Conservation (phyloP, 371 early-diverging fungal species). For the Lichtheimia hyalospora region DNA sequence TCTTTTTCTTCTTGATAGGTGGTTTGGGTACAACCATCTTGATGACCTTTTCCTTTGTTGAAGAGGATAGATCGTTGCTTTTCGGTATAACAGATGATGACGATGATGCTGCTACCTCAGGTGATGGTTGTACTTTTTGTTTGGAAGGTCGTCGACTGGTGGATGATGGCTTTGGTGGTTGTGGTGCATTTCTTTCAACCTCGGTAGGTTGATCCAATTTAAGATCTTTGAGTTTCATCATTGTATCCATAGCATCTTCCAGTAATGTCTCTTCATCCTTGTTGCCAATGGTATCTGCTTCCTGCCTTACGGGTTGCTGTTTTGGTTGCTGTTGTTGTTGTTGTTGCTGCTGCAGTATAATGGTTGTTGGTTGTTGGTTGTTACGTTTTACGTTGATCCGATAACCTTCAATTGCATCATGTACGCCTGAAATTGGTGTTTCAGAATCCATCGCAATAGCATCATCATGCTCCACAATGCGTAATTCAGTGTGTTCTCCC, state of each 20-base stretch:
- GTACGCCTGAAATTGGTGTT: constrained; percentile 9
- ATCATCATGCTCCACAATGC: constrained; percentile 17
- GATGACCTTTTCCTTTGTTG: constrained; percentile 1
- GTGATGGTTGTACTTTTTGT: background rate
- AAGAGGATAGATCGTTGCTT: background rate
- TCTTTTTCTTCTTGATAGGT: constrained; percentile 32
- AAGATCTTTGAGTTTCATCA: constrained; percentile 50
- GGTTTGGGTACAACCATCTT: constrained; percentile 5
- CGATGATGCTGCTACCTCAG: background rate
- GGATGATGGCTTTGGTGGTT: background rate
- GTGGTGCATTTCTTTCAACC: constrained; percentile 1
- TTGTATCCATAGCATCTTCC: constrained; percentile 47
- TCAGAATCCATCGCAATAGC: no score
- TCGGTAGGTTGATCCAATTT: constrained; percentile 30
- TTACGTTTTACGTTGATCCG: constrained; percentile 23
- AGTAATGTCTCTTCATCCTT: constrained; percentile 21
- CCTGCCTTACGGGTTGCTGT: background rate
- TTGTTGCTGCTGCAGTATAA: constrained; percentile 25
- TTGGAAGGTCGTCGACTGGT: background rate
- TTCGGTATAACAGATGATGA: background rate
- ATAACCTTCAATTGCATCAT: constrained; percentile 50
- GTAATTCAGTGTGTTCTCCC: constrained; percentile 7
- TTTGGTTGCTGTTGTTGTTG: background rate
- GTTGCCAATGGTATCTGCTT: constrained; percentile 1
- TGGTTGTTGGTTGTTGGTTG: constrained; percentile 29